These are phyloP conservation scores for Colletotrichum tofieldiae DNA, from an alignment of 2,329 filamentous ascomycete species.

Conservation along the genomic window DNA sequence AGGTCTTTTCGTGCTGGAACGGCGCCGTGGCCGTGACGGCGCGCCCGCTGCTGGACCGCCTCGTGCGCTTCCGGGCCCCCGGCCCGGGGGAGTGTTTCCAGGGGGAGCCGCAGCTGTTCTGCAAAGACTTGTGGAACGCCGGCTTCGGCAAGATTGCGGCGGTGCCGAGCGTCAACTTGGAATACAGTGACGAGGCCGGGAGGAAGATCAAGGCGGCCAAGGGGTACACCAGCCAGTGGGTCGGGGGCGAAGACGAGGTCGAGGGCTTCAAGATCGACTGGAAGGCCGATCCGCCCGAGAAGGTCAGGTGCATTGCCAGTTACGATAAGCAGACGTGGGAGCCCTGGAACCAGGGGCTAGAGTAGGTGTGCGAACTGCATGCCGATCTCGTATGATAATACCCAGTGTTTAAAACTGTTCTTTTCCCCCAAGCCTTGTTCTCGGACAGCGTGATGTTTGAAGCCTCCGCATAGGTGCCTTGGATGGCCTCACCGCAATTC, in stretches of 20 bases:
- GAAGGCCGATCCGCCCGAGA: conserved; percentile 59
- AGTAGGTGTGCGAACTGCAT: conserved; percentile 3
- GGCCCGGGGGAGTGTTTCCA: conserved; percentile 63
- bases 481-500: no score
- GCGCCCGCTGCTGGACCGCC: conserved; percentile 60
- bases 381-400: conserved; percentile 3
- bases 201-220: conserved; percentile 64
- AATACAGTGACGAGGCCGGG: conserved; percentile 64
- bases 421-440: not conserved
- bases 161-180: conserved; percentile 69
- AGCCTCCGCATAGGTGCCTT: not conserved
- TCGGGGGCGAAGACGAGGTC: conserved; percentile 47
- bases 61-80: conserved; percentile 61
- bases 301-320: conserved; percentile 64
- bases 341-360: conserved; percentile 56
- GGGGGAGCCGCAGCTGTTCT: conserved; percentile 70
- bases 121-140: conserved; percentile 69
- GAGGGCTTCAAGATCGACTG: conserved; percentile 58
- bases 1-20: conserved; percentile 76
- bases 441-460: not conserved
- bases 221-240: conserved; percentile 62
- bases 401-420: not conserved
- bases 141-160: conserved; percentile 69
- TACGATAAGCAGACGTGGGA: conserved; percentile 60
- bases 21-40: conserved; percentile 67